Evolutionary conservation across 228 moss, liverwort and hornwort species (phyloP).

Genomic region (Sphagnum magellanicum): DNA sequence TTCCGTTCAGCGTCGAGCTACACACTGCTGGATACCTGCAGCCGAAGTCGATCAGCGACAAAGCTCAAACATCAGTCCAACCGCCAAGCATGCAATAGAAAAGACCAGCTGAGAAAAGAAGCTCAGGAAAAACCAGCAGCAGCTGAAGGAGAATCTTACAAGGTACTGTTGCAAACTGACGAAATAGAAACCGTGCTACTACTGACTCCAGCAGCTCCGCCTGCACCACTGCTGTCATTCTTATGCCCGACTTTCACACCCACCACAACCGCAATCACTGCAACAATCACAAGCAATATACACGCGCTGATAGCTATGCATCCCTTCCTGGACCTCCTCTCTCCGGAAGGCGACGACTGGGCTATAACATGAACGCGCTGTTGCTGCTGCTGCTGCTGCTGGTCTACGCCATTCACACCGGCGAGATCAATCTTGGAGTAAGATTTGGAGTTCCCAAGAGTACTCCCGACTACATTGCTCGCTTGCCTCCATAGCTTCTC

Average conservation of each 20-base stretch:
- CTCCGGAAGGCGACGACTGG: too few relatives aligned
- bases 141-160: not conserved
- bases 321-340: not conserved
- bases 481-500: not conserved
- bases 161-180: not conserved
- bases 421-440: not conserved
- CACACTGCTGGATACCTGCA: conserved; percentile 28
- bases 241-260: not conserved
- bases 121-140: too few relatives aligned
- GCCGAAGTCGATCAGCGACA: not conserved
- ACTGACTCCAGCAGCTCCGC: not conserved
- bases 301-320: not conserved
- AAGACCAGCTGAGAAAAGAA: not conserved
- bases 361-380: not conserved
- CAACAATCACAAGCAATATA: not conserved
- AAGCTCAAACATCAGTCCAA: not conserved
- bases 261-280: not conserved
- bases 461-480: not conserved
- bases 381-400: not conserved
- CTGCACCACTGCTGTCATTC: not conserved
- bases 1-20: conserved; percentile 18
- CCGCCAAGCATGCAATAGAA: not conserved
- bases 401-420: not conserved
- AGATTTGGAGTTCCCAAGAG: not conserved
- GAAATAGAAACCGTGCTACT: not conserved